Conservation (phyloP, 139 green algal species). For the Chlamydomonas eustigma region DNA sequence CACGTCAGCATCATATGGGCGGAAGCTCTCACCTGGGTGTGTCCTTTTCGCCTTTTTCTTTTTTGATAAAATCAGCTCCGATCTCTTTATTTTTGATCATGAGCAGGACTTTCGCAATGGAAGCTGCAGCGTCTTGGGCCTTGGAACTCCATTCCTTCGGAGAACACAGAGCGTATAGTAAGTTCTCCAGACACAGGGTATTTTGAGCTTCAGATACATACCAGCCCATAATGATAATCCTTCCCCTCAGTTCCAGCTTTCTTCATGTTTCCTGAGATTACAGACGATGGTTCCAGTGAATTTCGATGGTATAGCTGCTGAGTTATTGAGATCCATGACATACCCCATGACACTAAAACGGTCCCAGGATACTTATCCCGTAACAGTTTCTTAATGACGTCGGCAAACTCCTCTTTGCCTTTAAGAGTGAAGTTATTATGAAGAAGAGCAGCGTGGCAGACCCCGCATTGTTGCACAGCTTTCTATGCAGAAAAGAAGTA, state of each 20-base stretch:
- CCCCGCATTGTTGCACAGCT: background rate
- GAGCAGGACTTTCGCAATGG: background rate
- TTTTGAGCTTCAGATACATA: too few relatives aligned
- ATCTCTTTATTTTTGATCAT: background rate
- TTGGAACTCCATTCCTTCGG: background rate
- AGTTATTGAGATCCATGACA: too few relatives aligned
- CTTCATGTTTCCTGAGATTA: constrained; percentile 9
- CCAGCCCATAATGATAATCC: constrained; percentile 25
- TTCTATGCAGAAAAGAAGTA: constrained; percentile 6
- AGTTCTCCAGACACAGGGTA: background rate
- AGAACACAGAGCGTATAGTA: background rate
- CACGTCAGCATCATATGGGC: too few relatives aligned
- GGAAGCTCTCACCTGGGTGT: too few relatives aligned
- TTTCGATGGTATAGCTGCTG: too few relatives aligned
- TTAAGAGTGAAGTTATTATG: constrained; percentile 23
- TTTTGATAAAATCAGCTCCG: background rate
- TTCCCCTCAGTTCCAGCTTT: constrained; percentile 24
- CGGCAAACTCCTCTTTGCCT: constrained; percentile 35
- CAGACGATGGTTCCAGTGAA: too few relatives aligned
- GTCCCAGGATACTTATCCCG: constrained; percentile 27
- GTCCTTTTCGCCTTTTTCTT: too few relatives aligned
- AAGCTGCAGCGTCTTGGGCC: background rate
- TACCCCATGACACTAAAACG: constrained; percentile 21
- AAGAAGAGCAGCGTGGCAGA: constrained; percentile 19
- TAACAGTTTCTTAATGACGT: constrained; percentile 25